Base-by-base conservation (phyloP, 2,329 filamentous ascomycete species). In the Penicillium aurantiogriseum region DNA sequence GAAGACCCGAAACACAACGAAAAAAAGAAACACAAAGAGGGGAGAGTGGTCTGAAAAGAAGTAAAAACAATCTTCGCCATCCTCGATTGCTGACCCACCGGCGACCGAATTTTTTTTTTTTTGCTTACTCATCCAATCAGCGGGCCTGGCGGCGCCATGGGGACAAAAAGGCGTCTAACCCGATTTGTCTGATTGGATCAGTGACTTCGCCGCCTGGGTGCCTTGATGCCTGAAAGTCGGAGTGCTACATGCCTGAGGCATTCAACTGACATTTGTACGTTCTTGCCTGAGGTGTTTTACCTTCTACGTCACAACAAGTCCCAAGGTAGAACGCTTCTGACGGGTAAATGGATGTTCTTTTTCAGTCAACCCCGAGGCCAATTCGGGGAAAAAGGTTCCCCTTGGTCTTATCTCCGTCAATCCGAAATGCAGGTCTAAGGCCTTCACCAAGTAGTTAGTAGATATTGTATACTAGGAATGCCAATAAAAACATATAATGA, bases 81-180 rank as follows among this genome's bases (percentile, higher is more conserved):
- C 50, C n/a, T 15, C 31, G 36, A 57, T 57, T 57, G 44, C 36
- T 54, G 51, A 54, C 45, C 51, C 44, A 54, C 51, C 11, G 29
- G 23, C 23, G 39, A 46, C 44, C 44, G 27, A 49, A 53, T 35
- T 47, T 53, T 57, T 56, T 56, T 31, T 54, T 56, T 57, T 42
- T 53, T 46, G 49, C 42, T 57, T 44, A 57, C 35, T 57, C 49
- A 57, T 51, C 54, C 54, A 57, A 42, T 53, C 49, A 53, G 49
- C 42, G 54, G 54, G 42, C 27, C 42, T 27, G 8, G 36, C 50
- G 54, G 17, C 13, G 42, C 54, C 54, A 53, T 39, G 40, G 27
- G 27, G 54, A 31, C 36, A 27, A 46, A 52, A 52, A 35, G 13
- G 42, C 35, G 42, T 7, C 43, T 53, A 47, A 53, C 50, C 42